Base-by-base conservation (phyloP, 2,329 filamentous ascomycete species). In the Rugonectria rugulosa region DNA sequence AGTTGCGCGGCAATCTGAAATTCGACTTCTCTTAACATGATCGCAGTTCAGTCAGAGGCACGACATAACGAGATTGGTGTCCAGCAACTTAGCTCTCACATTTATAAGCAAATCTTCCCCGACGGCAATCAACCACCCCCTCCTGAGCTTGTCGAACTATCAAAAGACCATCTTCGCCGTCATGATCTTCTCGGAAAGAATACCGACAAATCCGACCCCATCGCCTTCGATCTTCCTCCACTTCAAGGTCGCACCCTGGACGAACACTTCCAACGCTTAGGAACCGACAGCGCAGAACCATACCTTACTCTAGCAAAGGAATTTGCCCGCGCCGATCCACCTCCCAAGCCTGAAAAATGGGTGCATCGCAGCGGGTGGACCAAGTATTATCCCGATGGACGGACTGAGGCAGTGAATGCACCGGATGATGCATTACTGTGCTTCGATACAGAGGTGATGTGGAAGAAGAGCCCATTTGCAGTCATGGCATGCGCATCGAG, bases 391-490 rank as follows among this genome's bases (percentile, higher is more conserved):
- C 71, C 79, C 2, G 88, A 96, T 71, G 92, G 91, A 19, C 80
- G 77, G 11, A 82, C 81, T 14, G 90, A 95, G 70, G 72, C 81
- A 3, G 85, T 97, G 5, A 86, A 89, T 58, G 85, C 87, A 9
- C 95, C 96, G 0, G 81, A 94, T 57, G 93, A 95, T 70, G 77
- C 84, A 4, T 88, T 94, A 81, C 79, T 98, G 50, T 93, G 90
- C 31, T 99, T 99, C 66, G 95, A 99, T 74, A 96, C 93, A 1
- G 95, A 99, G 74, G 93, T 97, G 41, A 88, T 99, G 88, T 99
- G 89, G 84, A 96, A 96, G 71, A 87, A 95, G 70, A 94, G 88
- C 62, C 88, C 90, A 0, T 99, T 92, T 73, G 92, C 96, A 1
- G 92, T 97, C 53, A 98, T 99, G 92, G 95, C 96, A 19, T 98